A percentile compares a stretch with the other conserved stretches of the same genome.
phyloP scores from a whole-genome alignment of 441 rosid species.

The Euphorbia celastroides region DNA sequence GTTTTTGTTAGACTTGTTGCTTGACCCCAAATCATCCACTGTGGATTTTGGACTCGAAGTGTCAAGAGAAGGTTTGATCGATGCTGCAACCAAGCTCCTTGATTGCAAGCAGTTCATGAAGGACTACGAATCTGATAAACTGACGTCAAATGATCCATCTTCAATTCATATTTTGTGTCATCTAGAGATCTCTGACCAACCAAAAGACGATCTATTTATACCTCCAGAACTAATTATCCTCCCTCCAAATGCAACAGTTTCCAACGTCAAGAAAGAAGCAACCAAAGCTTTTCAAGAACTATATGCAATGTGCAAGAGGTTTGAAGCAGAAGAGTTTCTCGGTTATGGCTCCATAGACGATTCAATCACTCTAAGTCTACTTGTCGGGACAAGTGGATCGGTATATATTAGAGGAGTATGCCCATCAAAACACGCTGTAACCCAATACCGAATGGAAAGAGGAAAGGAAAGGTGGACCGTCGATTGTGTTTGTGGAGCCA shows the following conservation, averaged over 20 bases:
- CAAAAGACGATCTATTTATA: conserved; percentile 39
- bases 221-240: conserved; percentile 53
- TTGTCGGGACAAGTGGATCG: conserved; percentile 40
- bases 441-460: conserved; percentile 56
- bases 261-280: conserved; percentile 51
- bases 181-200: conserved; percentile 45
- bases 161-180: conserved; percentile 42
- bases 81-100: conserved; percentile 49
- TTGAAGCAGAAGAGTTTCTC: conserved; percentile 41
- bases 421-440: conserved; percentile 40
- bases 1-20: conserved; percentile 42
- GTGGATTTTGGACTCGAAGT: conserved; percentile 28
- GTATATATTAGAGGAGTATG: conserved; percentile 41
- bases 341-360: conserved; percentile 45
- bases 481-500: conserved; percentile 64
- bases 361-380: conserved; percentile 36
- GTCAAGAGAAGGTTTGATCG: conserved; percentile 31
- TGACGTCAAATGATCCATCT: conserved; percentile 19
- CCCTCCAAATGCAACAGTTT: conserved; percentile 43
- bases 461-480: conserved; percentile 61
- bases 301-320: conserved; percentile 56
- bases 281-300: conserved; percentile 52
- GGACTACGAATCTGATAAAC: conserved; percentile 30
- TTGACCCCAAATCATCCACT: conserved; percentile 43
- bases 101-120: conserved; percentile 74